These are phyloP conservation scores for Quambalaria eucalypti DNA, from an alignment of 1,284 basidiomycete species.

Conservation along the genomic window DNA sequence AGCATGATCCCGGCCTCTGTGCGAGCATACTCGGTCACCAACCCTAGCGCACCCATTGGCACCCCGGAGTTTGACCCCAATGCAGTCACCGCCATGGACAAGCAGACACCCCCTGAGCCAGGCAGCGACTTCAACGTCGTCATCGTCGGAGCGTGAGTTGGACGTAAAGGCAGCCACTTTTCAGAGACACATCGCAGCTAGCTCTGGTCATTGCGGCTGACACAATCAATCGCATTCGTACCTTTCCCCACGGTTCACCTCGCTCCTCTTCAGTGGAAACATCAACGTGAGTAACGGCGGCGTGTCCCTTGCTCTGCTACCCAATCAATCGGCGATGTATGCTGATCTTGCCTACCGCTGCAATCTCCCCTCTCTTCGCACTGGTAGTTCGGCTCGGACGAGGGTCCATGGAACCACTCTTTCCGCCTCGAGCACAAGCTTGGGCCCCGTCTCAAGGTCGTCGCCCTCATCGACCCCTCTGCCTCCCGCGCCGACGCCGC, in stretches of 20 bases:
- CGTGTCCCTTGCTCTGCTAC: not conserved
- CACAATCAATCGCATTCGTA: too few species aligned
- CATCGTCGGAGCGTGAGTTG: slow-evolving; percentile 36
- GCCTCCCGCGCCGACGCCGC: slow-evolving; percentile 70
- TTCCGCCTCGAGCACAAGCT: slow-evolving; percentile 58
- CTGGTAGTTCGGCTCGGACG: slow-evolving; percentile 29
- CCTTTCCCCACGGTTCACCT: not conserved
- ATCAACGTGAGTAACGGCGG: slow-evolving; percentile 28
- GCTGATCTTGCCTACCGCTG: not conserved
- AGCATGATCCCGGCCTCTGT: not conserved
- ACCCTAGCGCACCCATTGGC: not conserved
- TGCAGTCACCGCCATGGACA: slow-evolving; percentile 40
- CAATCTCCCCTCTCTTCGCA: not conserved
- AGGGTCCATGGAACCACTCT: slow-evolving; percentile 47
- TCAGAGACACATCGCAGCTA: too few species aligned
- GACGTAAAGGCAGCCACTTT: too few species aligned
- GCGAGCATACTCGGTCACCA: not conserved
- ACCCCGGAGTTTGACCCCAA: slow-evolving; percentile 30
- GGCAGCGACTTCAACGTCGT: slow-evolving; percentile 45
- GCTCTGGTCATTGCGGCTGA: too few species aligned
- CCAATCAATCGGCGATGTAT: not conserved
- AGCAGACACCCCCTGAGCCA: slow-evolving; percentile 41
- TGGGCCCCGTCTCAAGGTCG: slow-evolving; percentile 87
- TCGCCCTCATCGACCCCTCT: slow-evolving; percentile 85
- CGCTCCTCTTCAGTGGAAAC: slow-evolving; percentile 19